phyloP scores from a whole-genome alignment of 208 protist species.

The Blechomonas ayalai region DNA sequence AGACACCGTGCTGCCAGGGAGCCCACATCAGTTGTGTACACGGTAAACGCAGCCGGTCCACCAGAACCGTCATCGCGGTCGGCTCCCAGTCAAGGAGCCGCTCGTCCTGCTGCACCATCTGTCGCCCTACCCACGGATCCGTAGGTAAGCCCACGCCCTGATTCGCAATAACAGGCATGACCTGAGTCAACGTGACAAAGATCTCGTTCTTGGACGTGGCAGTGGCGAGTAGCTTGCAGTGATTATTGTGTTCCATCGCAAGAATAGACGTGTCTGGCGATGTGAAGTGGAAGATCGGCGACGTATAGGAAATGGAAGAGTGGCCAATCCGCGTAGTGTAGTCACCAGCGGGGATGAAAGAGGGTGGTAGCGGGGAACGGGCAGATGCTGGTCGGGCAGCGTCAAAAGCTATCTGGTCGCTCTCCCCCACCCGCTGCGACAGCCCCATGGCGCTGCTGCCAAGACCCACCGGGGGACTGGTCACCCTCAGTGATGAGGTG shows the following conservation, averaged over 20 bases:
- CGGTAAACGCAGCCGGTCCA: slow-evolving; percentile 42
- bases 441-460: too few species aligned
- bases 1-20: slow-evolving; percentile 80
- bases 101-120: slow-evolving; percentile 18
- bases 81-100: slow-evolving; percentile 53
- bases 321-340: too few species aligned
- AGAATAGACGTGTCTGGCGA: slow-evolving; percentile 61
- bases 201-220: slow-evolving; percentile 70
- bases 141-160: slow-evolving; percentile 1
- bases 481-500: too few species aligned
- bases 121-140: background rate
- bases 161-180: slow-evolving; percentile 50
- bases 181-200: slow-evolving; percentile 54
- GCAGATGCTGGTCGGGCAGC: too few species aligned
- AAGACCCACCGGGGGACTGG: too few species aligned
- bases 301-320: slow-evolving; percentile 36
- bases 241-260: slow-evolving; percentile 85
- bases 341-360: too few species aligned
- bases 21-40: slow-evolving; percentile 72
- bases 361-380: too few species aligned
- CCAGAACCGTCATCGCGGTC: slow-evolving; percentile 28
- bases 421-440: too few species aligned
- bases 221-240: slow-evolving; percentile 69
- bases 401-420: too few species aligned
- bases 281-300: slow-evolving; percentile 73